phyloP scores from a whole-genome alignment of 257 asterid species.

The Ehretia macrophylla region DNA sequence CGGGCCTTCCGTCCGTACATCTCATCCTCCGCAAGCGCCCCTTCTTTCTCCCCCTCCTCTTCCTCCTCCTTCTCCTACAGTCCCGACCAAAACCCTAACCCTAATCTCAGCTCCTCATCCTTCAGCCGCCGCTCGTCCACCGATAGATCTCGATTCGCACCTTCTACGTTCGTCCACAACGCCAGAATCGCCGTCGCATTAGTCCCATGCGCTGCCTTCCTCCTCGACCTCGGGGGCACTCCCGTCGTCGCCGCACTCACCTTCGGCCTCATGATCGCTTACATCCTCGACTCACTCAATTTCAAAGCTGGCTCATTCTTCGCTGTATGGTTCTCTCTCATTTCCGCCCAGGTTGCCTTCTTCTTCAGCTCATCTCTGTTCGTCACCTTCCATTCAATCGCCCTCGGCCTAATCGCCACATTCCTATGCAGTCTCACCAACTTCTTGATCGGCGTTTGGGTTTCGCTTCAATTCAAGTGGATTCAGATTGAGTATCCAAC shows the following conservation, averaged over 20 bases:
- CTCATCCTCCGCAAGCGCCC: slow-evolving; percentile 64
- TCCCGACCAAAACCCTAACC: slow-evolving; percentile 61
- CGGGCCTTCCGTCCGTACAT: slow-evolving; percentile 83
- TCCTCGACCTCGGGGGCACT: slow-evolving; percentile 93
- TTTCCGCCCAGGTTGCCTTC: slow-evolving; percentile 74
- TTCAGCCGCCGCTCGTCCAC: slow-evolving; percentile 42
- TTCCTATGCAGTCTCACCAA: slow-evolving; percentile 66
- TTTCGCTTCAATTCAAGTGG: slow-evolving; percentile 96
- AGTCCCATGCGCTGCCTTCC: slow-evolving; percentile 79
- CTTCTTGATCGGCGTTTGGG: slow-evolving; percentile 91
- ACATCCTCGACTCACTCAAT: slow-evolving; percentile 77
- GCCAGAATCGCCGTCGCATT: slow-evolving; percentile 75
- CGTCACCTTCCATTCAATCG: slow-evolving; percentile 48
- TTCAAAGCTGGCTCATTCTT: slow-evolving; percentile 90
- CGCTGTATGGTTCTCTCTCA: slow-evolving; percentile 82
- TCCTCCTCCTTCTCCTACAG: slow-evolving; percentile 34
- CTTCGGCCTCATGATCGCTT: slow-evolving; percentile 81
- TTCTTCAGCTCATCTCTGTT: slow-evolving; percentile 67
- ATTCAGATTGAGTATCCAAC: slow-evolving; percentile 90
- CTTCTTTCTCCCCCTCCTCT: slow-evolving; percentile 46
- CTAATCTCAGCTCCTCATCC: slow-evolving; percentile 39
- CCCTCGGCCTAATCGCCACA: slow-evolving; percentile 60
- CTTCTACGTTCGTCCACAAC: slow-evolving; percentile 71
- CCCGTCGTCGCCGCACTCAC: slow-evolving; percentile 81
- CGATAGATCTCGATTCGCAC: slow-evolving; percentile 45